A percentile compares a stretch with the other conserved stretches of the same genome.
Evolutionary conservation across 306 rosid genomes (phyloP).

Genomic region (Clitoria ternatea): DNA sequence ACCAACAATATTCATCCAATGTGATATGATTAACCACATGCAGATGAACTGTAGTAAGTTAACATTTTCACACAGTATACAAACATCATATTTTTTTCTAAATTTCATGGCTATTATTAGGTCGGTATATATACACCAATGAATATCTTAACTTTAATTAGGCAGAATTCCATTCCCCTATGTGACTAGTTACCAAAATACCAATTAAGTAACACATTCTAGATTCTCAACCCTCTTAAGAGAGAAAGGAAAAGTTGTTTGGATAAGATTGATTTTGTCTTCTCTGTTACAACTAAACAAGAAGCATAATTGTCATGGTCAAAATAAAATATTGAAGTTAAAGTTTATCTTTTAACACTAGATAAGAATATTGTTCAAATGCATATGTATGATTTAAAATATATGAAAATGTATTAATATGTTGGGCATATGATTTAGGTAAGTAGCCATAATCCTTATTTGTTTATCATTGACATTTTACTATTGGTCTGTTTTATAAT

Average conservation of each 20-base stretch:
- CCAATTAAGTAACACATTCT: slow-evolving; percentile 20
- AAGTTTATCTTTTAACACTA: slow-evolving; percentile 6
- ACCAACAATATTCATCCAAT: too few relatives aligned
- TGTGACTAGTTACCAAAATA: slow-evolving; percentile 26
- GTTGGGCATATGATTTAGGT: not conserved
- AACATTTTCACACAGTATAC: slow-evolving; percentile 12
- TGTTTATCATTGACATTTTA: slow-evolving; percentile 8
- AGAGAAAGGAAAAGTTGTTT: slow-evolving; percentile 23
- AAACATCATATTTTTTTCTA: not conserved
- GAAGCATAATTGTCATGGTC: not conserved
- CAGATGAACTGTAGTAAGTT: slow-evolving; percentile 16
- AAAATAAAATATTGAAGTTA: not conserved
- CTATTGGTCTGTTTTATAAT: not conserved
- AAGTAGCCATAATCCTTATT: slow-evolving; percentile 11
- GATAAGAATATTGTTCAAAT: slow-evolving; percentile 26
- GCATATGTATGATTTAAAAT: slow-evolving; percentile 10
- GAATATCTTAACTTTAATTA: slow-evolving; percentile 37
- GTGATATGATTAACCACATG: slow-evolving; percentile 16
- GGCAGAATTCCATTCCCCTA: slow-evolving; percentile 40
- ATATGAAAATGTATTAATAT: slow-evolving; percentile 7
- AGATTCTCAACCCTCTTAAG: slow-evolving; percentile 12
- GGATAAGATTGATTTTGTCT: slow-evolving; percentile 33
- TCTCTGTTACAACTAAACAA: not conserved
- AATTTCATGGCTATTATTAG: slow-evolving; percentile 24
- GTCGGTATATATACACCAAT: slow-evolving; percentile 24